Evolutionary conservation across 768 basidiomycete genomes (phyloP).

Genomic region (Lyophyllum decastes): DNA sequence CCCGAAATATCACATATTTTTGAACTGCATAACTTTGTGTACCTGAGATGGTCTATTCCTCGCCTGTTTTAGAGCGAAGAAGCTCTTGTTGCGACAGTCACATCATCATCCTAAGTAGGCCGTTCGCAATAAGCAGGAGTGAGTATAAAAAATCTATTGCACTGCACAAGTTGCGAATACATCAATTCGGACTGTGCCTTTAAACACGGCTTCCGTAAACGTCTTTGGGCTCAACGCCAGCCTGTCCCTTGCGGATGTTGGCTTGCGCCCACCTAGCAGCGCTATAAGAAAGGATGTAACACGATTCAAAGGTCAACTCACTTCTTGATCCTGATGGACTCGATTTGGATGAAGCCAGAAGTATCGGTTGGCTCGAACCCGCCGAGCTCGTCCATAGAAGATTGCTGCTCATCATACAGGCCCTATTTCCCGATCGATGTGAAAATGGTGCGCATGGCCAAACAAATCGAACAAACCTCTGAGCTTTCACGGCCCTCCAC

Average conservation of each 20-base stretch:
- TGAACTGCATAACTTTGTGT: too few relatives aligned
- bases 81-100: too few relatives aligned
- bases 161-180: too few relatives aligned
- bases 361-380: conserved; percentile 97
- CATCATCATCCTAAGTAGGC: too few relatives aligned
- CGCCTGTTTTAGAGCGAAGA: too few relatives aligned
- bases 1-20: too few relatives aligned
- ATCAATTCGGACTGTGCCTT: too few relatives aligned
- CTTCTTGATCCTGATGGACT: conserved; percentile 98
- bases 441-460: too few relatives aligned
- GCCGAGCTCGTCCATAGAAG: conserved; percentile 98
- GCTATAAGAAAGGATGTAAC: conserved; percentile 6
- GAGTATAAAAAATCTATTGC: too few relatives aligned
- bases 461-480: conserved; percentile 52
- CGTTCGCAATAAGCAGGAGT: too few relatives aligned
- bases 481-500: conserved; percentile 90
- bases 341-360: conserved; percentile 95
- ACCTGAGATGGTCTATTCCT: too few relatives aligned
- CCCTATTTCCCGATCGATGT: conserved; percentile 46
- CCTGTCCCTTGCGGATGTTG: conserved; percentile 82
- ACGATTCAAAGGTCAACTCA: conserved; percentile 37
- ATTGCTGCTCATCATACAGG: conserved; percentile 92
- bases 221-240: conserved; percentile 73
- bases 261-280: conserved; percentile 78
- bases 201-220: conserved; percentile 72